These are phyloP conservation scores for Alternaria consortialis DNA, from an alignment of 2,329 filamentous ascomycete species.

Conservation along the genomic window DNA sequence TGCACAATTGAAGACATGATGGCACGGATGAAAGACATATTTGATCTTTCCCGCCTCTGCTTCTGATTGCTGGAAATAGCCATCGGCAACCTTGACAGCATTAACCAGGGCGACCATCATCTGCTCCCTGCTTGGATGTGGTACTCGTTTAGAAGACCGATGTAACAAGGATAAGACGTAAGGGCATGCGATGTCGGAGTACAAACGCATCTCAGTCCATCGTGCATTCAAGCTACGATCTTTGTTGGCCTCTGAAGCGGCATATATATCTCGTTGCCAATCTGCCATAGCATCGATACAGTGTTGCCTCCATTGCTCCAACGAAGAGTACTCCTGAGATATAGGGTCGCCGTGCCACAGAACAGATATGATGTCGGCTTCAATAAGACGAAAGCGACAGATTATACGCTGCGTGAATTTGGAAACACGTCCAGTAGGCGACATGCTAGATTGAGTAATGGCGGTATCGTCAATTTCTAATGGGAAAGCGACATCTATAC, in stretches of 20 bases:
- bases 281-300: constrained; percentile 38
- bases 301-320: constrained; percentile 43
- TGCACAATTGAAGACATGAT: constrained; percentile 47
- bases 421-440: constrained; percentile 39
- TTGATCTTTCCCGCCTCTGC: constrained; percentile 47
- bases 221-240: constrained; percentile 36
- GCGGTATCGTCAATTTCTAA: constrained; percentile 47
- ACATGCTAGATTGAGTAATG: constrained; percentile 40
- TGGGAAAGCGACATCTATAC: constrained; percentile 44
- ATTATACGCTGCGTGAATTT: constrained; percentile 49
- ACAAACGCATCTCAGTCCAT: constrained; percentile 49
- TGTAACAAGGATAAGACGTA: constrained; percentile 45
- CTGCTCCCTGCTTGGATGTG: constrained; percentile 38
- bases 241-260: constrained; percentile 37
- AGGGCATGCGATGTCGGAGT: constrained; percentile 44
- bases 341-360: constrained; percentile 44
- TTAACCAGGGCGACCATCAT: constrained; percentile 40
- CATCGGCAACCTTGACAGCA: constrained; percentile 45
- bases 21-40: constrained; percentile 51
- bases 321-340: constrained; percentile 32
- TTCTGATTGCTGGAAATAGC: constrained; percentile 46
- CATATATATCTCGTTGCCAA: constrained; percentile 45
- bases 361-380: constrained; percentile 46
- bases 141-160: constrained; percentile 40
- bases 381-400: constrained; percentile 46